Evolutionary conservation across 2,329 filamentous ascomycete genomes (phyloP), one percentile per base, ranked within the genome.

Genomic region (Penicillium sp.): DNA sequence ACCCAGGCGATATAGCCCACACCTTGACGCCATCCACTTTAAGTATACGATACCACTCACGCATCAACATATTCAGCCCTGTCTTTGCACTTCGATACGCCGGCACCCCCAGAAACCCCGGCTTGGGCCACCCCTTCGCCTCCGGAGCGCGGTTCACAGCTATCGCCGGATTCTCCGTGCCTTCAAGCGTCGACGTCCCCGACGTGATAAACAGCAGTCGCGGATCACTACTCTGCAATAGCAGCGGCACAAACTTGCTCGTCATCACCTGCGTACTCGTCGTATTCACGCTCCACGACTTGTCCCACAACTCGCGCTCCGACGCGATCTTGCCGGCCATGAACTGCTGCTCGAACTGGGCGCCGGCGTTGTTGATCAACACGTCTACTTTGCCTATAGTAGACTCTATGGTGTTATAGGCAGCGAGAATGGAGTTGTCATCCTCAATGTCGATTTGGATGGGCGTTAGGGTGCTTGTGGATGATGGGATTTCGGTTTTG

Each of bases 311-410:
- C 23, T 75, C 69, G 6, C 81, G 75, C 7, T 62, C 11, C 14
- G 47, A 42, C 4, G n/a, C n/a, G n/a, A 60, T 14, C 11, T 55
- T 52, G 18, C 48, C 57, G 28, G 18, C 12, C 2, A 14, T 11
- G 3, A 47, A n/a, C 5, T 48, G 12, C 8, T 30, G 40, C 18
- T 60, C 58, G 18, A 57, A 54, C 6, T 35, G 28, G 9, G 50
- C 51, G 75, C 80, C 82, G 0, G 79, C 83, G 54, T 86, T 85
- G 68, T 85, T 85, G 57, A 86, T 66, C 0, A 86, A 72, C 1
- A 73, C 67, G 50, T 86, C 82, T 2, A 86, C 40, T 12, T 66
- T 72, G 12, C 77, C 79, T 59, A 73, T 73, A 14, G 69, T 71
- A n/a, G 64, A 59, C 18, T 70, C 47, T 16, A 86, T 69, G 0